A percentile compares a stretch with the other conserved stretches of the same genome.
These are phyloP conservation scores for Pezicula radicicola DNA, from an alignment of 2,329 filamentous ascomycete species.

Conservation along the genomic window DNA sequence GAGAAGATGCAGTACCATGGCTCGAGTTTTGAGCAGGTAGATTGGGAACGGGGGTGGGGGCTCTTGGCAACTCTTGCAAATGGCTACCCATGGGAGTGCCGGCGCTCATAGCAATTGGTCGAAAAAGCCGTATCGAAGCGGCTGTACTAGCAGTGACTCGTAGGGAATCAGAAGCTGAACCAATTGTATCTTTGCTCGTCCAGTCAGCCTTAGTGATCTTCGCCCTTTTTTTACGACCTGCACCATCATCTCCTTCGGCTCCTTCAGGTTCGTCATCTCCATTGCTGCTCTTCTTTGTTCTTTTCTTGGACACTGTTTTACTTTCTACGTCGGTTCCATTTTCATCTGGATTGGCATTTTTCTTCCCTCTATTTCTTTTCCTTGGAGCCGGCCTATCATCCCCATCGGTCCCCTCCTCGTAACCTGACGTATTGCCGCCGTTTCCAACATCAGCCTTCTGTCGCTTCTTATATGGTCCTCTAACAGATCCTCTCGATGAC, in stretches of 20 bases:
- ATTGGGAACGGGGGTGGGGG: slow-evolving; percentile 70
- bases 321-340: too few relatives aligned
- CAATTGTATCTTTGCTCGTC: slow-evolving; percentile 70
- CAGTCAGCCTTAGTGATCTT: slow-evolving; percentile 72
- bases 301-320: too few relatives aligned
- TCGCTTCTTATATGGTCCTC: slow-evolving; percentile 17
- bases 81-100: slow-evolving; percentile 46
- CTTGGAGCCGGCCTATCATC: slow-evolving; percentile 41
- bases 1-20: slow-evolving; percentile 20
- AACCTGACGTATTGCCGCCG: slow-evolving; percentile 67
- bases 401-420: slow-evolving; percentile 58
- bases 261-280: slow-evolving; percentile 35
- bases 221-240: slow-evolving; percentile 66
- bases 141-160: slow-evolving; percentile 89
- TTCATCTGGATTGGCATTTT: slow-evolving; percentile 41
- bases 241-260: slow-evolving; percentile 36
- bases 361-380: slow-evolving; percentile 78
- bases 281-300: too few relatives aligned
- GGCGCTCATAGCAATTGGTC: slow-evolving; percentile 59
- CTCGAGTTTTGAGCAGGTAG: slow-evolving; percentile 32
- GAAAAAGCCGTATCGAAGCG: slow-evolving; percentile 80
- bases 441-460: slow-evolving; percentile 28
- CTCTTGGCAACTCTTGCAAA: slow-evolving; percentile 70
- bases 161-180: slow-evolving; percentile 72
- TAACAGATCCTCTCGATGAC: slow-evolving; percentile 24